Percentiles rank a stretch among this genome's conserved stretches.
These are phyloP conservation scores for Syzygium grande DNA, from an alignment of 345 rosid species.

Conservation along the genomic window DNA sequence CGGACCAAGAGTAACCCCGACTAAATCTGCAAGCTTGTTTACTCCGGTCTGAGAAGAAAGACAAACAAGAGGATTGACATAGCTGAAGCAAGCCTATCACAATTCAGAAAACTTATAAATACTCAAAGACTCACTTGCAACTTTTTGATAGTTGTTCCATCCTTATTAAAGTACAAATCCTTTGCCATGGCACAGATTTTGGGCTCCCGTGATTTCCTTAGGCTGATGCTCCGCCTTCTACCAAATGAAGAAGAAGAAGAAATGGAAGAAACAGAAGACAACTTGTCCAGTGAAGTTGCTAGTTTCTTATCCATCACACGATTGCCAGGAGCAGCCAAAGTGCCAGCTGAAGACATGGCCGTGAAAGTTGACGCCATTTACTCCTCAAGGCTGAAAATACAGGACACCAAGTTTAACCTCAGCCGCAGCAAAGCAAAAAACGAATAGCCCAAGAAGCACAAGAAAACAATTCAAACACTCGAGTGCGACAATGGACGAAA, in stretches of 20 bases:
- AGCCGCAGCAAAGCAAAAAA: background rate
- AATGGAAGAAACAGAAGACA: constrained; percentile 65
- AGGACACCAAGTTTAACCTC: background rate
- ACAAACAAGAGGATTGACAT: background rate
- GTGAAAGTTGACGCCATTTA: constrained; percentile 73
- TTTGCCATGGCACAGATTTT: constrained; percentile 73
- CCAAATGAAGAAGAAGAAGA: constrained; percentile 53
- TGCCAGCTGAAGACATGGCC: constrained; percentile 62
- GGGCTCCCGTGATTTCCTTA: constrained; percentile 35
- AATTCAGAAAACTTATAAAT: background rate
- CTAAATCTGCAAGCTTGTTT: constrained; percentile 96
- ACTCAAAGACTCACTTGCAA: constrained; percentile 55
- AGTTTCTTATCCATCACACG: constrained; percentile 48
- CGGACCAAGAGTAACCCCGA: constrained; percentile 97
- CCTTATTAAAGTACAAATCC: constrained; percentile 92
- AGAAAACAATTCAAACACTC: background rate
- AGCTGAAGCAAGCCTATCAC: background rate
- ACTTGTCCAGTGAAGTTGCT: constrained; percentile 36
- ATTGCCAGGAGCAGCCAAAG: constrained; percentile 55
- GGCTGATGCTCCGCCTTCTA: constrained; percentile 38
- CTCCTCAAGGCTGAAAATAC: constrained; percentile 8
- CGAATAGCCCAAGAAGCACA: background rate
- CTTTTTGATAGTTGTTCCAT: constrained; percentile 81
- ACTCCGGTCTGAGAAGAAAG: constrained; percentile 62
- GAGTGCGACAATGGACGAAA: background rate